phyloP scores from a whole-genome alignment of 2,329 filamentous ascomycete genomes.

The Neonectria coccinea region DNA sequence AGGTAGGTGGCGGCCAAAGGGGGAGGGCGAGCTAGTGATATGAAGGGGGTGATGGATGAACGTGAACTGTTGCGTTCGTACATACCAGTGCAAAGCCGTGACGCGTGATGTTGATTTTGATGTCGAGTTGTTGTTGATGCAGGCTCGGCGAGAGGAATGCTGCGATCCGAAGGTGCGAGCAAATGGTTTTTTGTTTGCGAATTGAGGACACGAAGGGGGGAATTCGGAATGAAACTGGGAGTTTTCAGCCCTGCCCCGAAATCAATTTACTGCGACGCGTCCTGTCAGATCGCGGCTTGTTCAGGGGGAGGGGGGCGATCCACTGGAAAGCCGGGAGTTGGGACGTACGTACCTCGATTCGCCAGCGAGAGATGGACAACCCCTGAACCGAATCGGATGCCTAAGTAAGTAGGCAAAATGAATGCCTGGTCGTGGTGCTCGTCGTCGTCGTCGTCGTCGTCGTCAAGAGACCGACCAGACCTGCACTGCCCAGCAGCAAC shows the following conservation, averaged over 20 bases:
- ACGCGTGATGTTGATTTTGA: not conserved
- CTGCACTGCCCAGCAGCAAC: slow-evolving; percentile 10
- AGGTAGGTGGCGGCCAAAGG: not conserved
- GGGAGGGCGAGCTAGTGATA: slow-evolving; percentile 1
- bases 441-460: no score
- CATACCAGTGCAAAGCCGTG: slow-evolving; percentile 1
- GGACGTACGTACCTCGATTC: slow-evolving; percentile 9
- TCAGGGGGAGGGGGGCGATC: slow-evolving; percentile 17
- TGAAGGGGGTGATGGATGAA: slow-evolving; percentile 4
- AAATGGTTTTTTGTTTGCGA: not conserved
- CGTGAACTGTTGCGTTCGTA: not conserved
- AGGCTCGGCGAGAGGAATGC: not conserved
- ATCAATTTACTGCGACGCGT: slow-evolving; percentile 24
- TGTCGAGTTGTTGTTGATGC: not conserved
- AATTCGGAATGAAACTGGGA: slow-evolving; percentile 9
- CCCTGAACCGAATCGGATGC: slow-evolving; percentile 7
- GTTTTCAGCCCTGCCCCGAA: slow-evolving; percentile 11
- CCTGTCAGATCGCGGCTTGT: slow-evolving; percentile 20
- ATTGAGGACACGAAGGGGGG: slow-evolving; percentile 18
- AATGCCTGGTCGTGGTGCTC: slow-evolving; percentile 14
- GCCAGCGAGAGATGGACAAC: not conserved
- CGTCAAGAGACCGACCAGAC: not conserved
- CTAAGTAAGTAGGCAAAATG: not conserved
- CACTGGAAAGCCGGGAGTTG: slow-evolving; percentile 5
- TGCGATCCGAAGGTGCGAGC: not conserved